Evolutionary conservation across 345 rosid genomes (phyloP).

Genomic region (Syzygium aromaticum): DNA sequence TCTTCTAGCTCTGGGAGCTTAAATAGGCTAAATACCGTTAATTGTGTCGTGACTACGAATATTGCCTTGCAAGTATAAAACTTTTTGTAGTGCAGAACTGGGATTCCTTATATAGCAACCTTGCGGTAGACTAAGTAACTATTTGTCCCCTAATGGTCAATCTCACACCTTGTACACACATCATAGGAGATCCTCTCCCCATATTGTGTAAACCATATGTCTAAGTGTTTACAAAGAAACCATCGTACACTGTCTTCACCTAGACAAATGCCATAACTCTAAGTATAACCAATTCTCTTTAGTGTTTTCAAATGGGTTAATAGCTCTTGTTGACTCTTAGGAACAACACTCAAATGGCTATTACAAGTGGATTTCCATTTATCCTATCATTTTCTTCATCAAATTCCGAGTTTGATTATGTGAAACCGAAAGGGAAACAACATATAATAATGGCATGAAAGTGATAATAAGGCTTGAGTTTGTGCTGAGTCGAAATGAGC

Average conservation of each 20-base stretch:
- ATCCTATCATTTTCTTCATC: not conserved
- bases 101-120: not conserved
- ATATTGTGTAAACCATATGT: not conserved
- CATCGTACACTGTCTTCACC: not conserved
- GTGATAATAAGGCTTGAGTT: not conserved
- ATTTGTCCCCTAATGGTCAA: no score
- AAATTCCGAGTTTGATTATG: not conserved
- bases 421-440: not conserved
- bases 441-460: not conserved
- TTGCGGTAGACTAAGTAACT: fast-evolving
- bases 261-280: not conserved
- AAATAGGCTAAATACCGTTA: not conserved
- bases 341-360: no score
- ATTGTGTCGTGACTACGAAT: not conserved
- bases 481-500: not conserved
- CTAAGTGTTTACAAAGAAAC: not conserved
- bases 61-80: not conserved
- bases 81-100: not conserved
- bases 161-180: not conserved
- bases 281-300: not conserved
- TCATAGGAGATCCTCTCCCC: not conserved
- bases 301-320: not conserved
- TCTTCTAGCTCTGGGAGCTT: not conserved
- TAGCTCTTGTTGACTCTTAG: no score
- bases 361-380: not conserved